Conservation (phyloP, 108 stramenopile species). For the Skeletonema tropicum region DNA sequence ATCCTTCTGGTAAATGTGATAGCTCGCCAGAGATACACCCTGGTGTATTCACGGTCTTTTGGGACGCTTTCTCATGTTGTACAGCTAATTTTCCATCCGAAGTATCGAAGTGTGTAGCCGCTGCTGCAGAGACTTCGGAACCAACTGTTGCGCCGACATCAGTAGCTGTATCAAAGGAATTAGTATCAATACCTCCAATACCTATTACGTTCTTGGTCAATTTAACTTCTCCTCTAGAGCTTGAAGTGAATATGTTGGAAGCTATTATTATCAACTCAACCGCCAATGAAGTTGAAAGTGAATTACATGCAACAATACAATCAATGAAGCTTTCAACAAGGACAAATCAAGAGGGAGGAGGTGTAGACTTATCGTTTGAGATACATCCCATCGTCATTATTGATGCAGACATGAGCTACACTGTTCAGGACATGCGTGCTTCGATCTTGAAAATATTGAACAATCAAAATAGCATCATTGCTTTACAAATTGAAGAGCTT, state of each 20-base stretch:
- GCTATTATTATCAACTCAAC: conserved; percentile 4
- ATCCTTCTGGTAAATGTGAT: conserved; percentile 18
- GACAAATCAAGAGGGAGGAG: not conserved
- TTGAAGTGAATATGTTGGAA: conserved; percentile 10
- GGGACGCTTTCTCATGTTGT: conserved; percentile 19
- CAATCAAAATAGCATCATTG: not conserved
- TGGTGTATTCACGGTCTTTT: conserved; percentile 22
- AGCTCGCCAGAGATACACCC: not conserved
- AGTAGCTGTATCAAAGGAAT: not conserved
- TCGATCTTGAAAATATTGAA: not conserved
- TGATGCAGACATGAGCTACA: not conserved
- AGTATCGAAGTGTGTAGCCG: conserved; percentile 4
- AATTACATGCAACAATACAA: conserved; percentile 1
- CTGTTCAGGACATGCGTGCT: not conserved
- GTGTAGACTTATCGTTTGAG: not conserved
- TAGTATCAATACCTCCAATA: conserved; percentile 11
- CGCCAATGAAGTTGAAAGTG: not conserved
- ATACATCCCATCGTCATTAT: not conserved
- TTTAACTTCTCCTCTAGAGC: conserved; percentile 1
- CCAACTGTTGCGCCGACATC: not conserved
- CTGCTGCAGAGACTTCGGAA: not conserved
- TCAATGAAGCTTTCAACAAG: conserved; percentile 14
- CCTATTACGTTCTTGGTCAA: conserved; percentile 16
- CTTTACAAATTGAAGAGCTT: not conserved
- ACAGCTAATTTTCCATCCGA: conserved; percentile 6